Evolutionary conservation across 441 rosid species (phyloP).

Genomic region (Flueggea neowawraea): DNA sequence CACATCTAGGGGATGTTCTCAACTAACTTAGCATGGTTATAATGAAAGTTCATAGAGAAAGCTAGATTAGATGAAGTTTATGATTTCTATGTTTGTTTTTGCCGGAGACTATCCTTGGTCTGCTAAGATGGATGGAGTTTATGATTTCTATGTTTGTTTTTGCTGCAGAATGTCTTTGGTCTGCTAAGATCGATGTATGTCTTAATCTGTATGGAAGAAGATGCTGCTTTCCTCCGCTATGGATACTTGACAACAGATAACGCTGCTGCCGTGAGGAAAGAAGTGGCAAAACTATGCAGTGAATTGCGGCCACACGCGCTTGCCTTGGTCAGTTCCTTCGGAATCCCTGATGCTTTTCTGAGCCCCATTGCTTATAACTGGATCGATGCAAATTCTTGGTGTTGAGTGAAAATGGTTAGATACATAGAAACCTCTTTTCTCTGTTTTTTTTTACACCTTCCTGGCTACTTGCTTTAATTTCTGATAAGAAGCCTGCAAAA

Average conservation of each 20-base stretch:
- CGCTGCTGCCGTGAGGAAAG: constrained; percentile 60
- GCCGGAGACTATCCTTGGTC: constrained; percentile 50
- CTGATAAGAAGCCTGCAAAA: too few relatives aligned
- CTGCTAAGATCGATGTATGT: constrained; percentile 73
- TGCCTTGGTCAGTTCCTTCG: constrained; percentile 67
- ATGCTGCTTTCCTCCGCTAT: constrained; percentile 68
- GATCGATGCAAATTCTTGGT: constrained; percentile 89
- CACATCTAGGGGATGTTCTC: too few relatives aligned
- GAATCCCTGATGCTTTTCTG: constrained; percentile 77
- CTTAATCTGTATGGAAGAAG: constrained; percentile 70
- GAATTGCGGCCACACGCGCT: constrained; percentile 84
- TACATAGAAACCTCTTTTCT: too few relatives aligned
- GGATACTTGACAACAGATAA: constrained; percentile 60
- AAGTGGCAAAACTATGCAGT: constrained; percentile 60
- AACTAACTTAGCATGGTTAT: too few relatives aligned
- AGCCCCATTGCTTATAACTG: constrained; percentile 87
- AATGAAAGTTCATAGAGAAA: too few relatives aligned
- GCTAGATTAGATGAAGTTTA: neutral
- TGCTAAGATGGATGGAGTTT: constrained; percentile 57
- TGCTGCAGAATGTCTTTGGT: constrained; percentile 51
- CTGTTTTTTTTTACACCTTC: too few relatives aligned
- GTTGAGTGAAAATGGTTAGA: constrained; percentile 13
- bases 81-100: constrained; percentile 4
- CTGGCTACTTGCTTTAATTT: too few relatives aligned
- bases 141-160: constrained; percentile 3